These are phyloP conservation scores for Albizia julibrissin DNA, from an alignment of 306 rosid species.

Conservation along the genomic window DNA sequence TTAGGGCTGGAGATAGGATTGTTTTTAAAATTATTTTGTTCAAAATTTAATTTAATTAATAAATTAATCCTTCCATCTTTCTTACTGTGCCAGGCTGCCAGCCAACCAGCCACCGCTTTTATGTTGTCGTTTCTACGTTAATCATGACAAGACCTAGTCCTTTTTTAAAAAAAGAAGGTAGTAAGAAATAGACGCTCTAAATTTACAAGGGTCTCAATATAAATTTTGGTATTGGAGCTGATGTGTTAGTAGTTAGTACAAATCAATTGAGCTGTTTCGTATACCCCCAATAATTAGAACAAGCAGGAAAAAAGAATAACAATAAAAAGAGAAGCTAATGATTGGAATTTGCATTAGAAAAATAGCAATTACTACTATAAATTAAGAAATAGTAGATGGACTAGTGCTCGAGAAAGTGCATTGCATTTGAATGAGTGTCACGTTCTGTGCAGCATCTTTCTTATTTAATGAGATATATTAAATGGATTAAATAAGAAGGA, in stretches of 20 bases:
- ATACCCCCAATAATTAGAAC: background rate
- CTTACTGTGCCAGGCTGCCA: background rate
- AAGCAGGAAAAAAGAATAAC: slow-evolving; percentile 16
- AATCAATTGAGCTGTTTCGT: background rate
- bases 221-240: background rate
- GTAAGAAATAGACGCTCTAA: background rate
- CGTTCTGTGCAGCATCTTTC: slow-evolving; percentile 35
- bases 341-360: slow-evolving; percentile 27
- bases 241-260: background rate
- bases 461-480: background rate
- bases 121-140: background rate
- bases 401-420: slow-evolving; percentile 29
- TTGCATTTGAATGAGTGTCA: slow-evolving; percentile 39
- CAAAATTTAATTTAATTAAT: background rate
- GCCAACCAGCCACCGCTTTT: background rate
- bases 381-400: background rate
- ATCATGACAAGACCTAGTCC: background rate
- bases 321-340: slow-evolving; percentile 26
- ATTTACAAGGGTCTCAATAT: background rate
- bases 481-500: background rate
- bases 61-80: background rate
- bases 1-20: background rate
- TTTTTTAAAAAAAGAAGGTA: background rate
- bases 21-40: background rate
- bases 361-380: background rate